Evolutionary conservation across 495 filamentous ascomycete species (phyloP), one percentile per base, ranked within the genome.

Genomic region (Melanomma pulvis-pyrius): DNA sequence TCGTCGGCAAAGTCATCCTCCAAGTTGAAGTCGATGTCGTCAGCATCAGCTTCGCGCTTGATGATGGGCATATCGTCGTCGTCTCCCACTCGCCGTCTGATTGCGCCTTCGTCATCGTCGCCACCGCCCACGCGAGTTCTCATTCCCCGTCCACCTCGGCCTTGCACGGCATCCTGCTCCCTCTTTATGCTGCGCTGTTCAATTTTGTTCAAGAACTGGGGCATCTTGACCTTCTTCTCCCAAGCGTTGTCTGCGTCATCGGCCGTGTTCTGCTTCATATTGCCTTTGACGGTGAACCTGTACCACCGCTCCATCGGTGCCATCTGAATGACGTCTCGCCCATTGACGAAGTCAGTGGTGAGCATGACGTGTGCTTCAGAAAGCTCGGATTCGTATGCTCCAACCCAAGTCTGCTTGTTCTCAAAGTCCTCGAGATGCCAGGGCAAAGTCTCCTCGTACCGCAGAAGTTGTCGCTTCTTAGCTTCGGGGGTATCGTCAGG

Each of bases 341-440:
- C 30, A 39, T 83, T 84, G 0, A 74, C 79, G 39, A 64, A 61
- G 25, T 89, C 87, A 21, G 90, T 82, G 15, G 90, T 81, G 61
- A 98, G 86, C 25, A 92, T 87, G 7, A 90, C 88, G 71, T 88
- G 85, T 0, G 83, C 85, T 48, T 93, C 87, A 0, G 92, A 96
- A 51, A 97, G 78, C 25, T 89, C 88, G 12, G 87, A 87, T 72
- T 97, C 89, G 68, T 97, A 96, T 47, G 87, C 89, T 21, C 93
- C 96, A 25, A 93, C 88, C 92, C 92, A 98, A 1, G 88, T 88
- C 67, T 96, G 90, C 72, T 92, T 96, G 71, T 91, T 90, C 69
- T 97, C 93, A 58, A 92, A 96, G 76, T 98, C 94, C 72, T 98
- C 94, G 51, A 98, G 75, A 74, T 97, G 92, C 94, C 94, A 98